Evolutionary conservation across 345 rosid genomes (phyloP), one percentile per base, ranked within the genome.

Genomic region (Eucalyptus marginata): DNA sequence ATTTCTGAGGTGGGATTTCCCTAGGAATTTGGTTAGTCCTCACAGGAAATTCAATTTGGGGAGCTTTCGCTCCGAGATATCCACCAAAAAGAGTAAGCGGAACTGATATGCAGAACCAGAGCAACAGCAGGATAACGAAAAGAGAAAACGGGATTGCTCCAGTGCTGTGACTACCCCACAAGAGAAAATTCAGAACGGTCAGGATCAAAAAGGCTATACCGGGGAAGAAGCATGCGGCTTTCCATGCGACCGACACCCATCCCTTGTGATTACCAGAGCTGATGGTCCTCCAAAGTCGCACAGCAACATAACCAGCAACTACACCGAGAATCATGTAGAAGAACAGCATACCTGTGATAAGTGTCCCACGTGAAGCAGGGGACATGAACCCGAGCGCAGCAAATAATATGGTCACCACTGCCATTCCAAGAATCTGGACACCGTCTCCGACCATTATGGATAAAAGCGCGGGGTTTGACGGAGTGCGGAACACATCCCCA

Each of bases 91-190:
- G 87, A 13, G 92, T 91, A 25, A 91, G 92, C 3, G 92, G 91
- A 79, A 91, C 91, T 7, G 92, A 91, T 62, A 91, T 89, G 58
- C 91, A 91, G 89, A 91, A 89, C 91, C 91, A 91, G 27, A 91
- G 87, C 87, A 89, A 68, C 81, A 91, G 87, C 79, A 89, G 49
- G 81, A 90, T 88, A 62, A 90, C 89, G 13, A 90, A 90, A 52
- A 90, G 91, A 24, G 91, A 90, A 64, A 90, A 90, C 4, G 91
- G 91, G 62, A 90, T 90, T 5, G 91, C 91, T 33, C 91, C 91
- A 1, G 91, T 90, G 88, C 91, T 90, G 89, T 90, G 89, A 86
- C 91, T 90, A 64, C 88, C 88, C 91, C 91, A 90, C 22, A 90
- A 76, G 52, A 88, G 91, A 86, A 90, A 90, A 80, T 90, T 88